Percentiles rank a stretch among this genome's conserved stretches.
Conservation (phyloP, 2,329 filamentous ascomycete genomes). For the Microcyclospora pomicola region DNA sequence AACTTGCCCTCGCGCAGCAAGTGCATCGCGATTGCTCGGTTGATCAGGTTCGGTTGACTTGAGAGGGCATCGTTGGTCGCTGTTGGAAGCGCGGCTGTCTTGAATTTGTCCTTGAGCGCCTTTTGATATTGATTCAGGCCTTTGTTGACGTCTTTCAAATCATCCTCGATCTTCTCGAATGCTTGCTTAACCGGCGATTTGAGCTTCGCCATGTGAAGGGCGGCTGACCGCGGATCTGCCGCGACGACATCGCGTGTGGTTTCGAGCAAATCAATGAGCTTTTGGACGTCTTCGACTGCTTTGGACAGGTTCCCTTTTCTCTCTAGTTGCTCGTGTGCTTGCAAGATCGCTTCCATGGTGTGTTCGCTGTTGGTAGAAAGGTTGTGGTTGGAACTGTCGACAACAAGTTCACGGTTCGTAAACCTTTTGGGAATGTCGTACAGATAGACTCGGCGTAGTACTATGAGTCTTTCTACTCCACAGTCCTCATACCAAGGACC, state of each 20-base stretch:
- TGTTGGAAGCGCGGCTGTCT: slow-evolving; percentile 54
- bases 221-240: slow-evolving; percentile 54
- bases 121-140: slow-evolving; percentile 75
- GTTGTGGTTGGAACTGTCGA: no score
- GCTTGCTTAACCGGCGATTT: slow-evolving; percentile 73
- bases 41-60: slow-evolving; percentile 63
- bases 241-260: slow-evolving; percentile 61
- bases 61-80: slow-evolving; percentile 55
- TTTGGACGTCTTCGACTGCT: slow-evolving; percentile 67
- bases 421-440: no score
- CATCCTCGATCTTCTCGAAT: slow-evolving; percentile 66
- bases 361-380: no score
- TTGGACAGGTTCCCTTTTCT: slow-evolving; percentile 55
- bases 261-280: slow-evolving; percentile 63
- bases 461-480: no score
- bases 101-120: slow-evolving; percentile 65
- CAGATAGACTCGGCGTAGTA: no score
- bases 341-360: slow-evolving; percentile 51
- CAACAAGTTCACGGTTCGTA: no score
- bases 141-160: slow-evolving; percentile 70
- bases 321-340: slow-evolving; percentile 60
- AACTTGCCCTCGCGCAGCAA: slow-evolving; percentile 91
- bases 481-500: no score
- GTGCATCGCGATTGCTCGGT: slow-evolving; percentile 92
- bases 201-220: slow-evolving; percentile 64